phyloP scores from a whole-genome alignment of 768 basidiomycete genomes.

The Scleroderma citrinum region DNA sequence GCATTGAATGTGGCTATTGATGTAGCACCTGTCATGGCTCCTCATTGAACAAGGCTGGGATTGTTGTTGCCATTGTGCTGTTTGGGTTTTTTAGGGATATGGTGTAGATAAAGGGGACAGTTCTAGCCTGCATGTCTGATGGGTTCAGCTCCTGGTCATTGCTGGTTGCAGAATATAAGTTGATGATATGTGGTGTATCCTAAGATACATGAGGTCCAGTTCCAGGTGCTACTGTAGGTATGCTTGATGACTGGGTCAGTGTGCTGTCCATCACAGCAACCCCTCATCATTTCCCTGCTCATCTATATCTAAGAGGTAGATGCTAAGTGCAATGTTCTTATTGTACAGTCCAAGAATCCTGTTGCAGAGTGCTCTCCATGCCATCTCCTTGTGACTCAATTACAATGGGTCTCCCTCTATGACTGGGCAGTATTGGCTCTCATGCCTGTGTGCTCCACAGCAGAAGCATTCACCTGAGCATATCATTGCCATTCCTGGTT shows the following conservation, averaged over 20 bases:
- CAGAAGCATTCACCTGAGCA: background rate
- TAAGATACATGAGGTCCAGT: background rate
- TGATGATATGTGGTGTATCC: background rate
- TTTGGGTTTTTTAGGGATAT: background rate
- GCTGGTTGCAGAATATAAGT: background rate
- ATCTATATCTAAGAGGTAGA: background rate
- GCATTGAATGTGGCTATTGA: background rate
- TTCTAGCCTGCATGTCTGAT: background rate
- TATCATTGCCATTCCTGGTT: background rate
- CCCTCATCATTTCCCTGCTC: background rate
- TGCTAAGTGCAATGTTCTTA: background rate
- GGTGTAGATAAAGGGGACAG: background rate
- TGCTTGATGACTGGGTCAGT: background rate
- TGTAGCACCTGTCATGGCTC: background rate
- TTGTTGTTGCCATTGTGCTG: background rate
- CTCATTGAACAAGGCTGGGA: background rate
- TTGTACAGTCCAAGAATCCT: background rate
- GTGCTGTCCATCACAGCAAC: background rate
- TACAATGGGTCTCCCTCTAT: background rate
- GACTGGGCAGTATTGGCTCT: background rate
- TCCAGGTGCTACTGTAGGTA: background rate
- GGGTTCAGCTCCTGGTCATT: background rate
- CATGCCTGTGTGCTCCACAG: background rate
- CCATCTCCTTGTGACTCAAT: background rate
- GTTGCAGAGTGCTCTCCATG: background rate